These are phyloP conservation scores for Saccharomyces uvarum DNA, from an alignment of 1,139 yeast species.

Conservation along the genomic window DNA sequence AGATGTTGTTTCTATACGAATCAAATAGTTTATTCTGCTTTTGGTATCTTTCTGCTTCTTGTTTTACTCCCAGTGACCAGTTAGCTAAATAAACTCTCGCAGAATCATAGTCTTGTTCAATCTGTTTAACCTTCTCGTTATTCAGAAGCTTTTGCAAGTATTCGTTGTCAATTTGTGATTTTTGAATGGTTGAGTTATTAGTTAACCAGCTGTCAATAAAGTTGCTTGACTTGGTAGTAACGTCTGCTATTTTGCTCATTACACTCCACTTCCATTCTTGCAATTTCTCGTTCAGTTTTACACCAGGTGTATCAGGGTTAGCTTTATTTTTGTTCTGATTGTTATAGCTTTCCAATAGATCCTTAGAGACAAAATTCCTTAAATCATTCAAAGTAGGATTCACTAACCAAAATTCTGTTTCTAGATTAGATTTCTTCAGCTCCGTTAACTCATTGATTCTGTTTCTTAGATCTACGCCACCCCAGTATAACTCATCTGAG, in stretches of 20 bases:
- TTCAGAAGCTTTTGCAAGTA: conserved; percentile 53
- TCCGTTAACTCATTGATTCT: conserved; percentile 49
- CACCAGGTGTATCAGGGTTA: background rate
- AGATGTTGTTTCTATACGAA: conserved; percentile 50
- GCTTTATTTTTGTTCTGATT: conserved; percentile 15
- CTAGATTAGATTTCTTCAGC: conserved; percentile 62
- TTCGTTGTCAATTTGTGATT: conserved; percentile 24
- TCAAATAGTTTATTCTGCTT: conserved; percentile 50
- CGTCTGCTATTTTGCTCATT: conserved; percentile 74
- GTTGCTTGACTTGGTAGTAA: conserved; percentile 55
- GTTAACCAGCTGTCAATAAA: conserved; percentile 18
- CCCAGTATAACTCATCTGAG: conserved; percentile 67
- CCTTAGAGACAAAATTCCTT: conserved; percentile 59
- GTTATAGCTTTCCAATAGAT: conserved; percentile 19
- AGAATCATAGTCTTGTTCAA: conserved; percentile 87
- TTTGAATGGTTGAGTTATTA: conserved; percentile 28
- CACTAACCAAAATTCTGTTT: conserved; percentile 62
- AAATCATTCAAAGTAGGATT: conserved; percentile 78
- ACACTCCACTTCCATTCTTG: conserved; percentile 79
- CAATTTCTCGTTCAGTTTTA: conserved; percentile 33
- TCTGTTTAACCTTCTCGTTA: conserved; percentile 70
- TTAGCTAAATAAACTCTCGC: conserved; percentile 88
- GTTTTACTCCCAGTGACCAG: conserved; percentile 94
- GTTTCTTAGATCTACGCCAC: conserved; percentile 70
- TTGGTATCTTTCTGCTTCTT: conserved; percentile 76